Evolutionary conservation across 768 basidiomycete genomes (phyloP), one percentile per base, ranked within the genome.

Genomic region (Dentipellis fragilis): DNA sequence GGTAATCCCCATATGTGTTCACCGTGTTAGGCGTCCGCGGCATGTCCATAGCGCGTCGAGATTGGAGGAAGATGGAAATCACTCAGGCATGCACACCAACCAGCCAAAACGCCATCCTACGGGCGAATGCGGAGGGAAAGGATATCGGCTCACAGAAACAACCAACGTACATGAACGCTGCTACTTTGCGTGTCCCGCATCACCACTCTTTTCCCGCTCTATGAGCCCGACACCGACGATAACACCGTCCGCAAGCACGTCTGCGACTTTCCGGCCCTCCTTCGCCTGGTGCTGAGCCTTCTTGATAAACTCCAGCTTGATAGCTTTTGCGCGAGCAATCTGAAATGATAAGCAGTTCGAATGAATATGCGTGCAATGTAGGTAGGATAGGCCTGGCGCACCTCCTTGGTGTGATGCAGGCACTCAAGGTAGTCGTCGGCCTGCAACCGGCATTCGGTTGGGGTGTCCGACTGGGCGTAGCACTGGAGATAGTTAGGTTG

Each of bases 371-470:
- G 19, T 29, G 54, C 19, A 35, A 46, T 29, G 29, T 29, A 6
- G 29, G 29, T n/a, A 42, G 34, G 48, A n/a, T 35, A 54, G 46
- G 35, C n/a, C 16, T 11, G 23, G n/a, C n/a, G 16, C 60, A 92
- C 94, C 83, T 93, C 91, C 71, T 93, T 87, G 23, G 80, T 82
- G 65, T 85, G 83, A 68, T 95, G 93, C 56, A 97, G 71, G 69
- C 94, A 96, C 68, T 94, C 92, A 54, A 94, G 66, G 71, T 97
- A 97, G 69, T 95, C 93, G 59, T 87, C 87, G 51, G 80, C 80
- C 58, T 81, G 83, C 14, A 77, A 70, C 14, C 75, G 74, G 69
- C 94, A 97, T 64, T 87, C 75, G 50, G 70, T 69, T 0, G 93
- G 93, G 48, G 73, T 73, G 63, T 93, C 88, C 39, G 92, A 80